Percentiles rank a stretch among this genome's conserved stretches.
Evolutionary conservation across 495 filamentous ascomycete genomes (phyloP).

Genomic region (Penicillium silybi): DNA sequence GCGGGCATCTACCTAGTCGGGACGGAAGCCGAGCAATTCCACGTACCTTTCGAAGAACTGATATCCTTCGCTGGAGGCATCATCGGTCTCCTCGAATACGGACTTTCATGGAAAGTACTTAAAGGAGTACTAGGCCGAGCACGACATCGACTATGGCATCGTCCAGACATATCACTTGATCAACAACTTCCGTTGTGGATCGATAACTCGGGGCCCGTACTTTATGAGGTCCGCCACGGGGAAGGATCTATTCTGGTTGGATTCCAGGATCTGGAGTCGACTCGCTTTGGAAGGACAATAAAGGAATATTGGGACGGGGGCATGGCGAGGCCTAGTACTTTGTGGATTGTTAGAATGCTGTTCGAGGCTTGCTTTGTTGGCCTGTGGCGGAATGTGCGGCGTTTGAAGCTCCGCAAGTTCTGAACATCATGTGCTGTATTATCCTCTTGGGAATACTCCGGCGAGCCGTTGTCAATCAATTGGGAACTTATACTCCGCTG

Average conservation of each 20-base stretch:
- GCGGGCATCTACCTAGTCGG: constrained; percentile 23
- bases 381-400: constrained; percentile 12
- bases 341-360: constrained; percentile 6
- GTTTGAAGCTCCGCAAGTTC: constrained; percentile 3
- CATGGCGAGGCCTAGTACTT: not conserved
- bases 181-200: constrained; percentile 14
- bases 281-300: constrained; percentile 13
- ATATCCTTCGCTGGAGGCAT: constrained; percentile 17
- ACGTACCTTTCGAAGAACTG: constrained; percentile 23
- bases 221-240: constrained; percentile 20
- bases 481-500: not conserved
- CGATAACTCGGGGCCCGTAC: constrained; percentile 16
- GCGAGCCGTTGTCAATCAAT: not conserved
- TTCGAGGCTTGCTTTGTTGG: constrained; percentile 19
- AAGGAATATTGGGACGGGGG: constrained; percentile 19
- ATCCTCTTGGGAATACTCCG: no score
- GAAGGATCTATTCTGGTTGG: constrained; percentile 10
- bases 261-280: constrained; percentile 12
- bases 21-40: constrained; percentile 17
- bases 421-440: not conserved
- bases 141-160: constrained; percentile 14
- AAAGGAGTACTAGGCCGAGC: constrained; percentile 5
- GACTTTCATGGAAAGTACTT: constrained; percentile 14
- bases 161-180: constrained; percentile 1
- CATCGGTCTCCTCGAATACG: constrained; percentile 22